A percentile compares a stretch with the other conserved stretches of the same genome.
These are phyloP conservation scores for Vicia sativa DNA, from an alignment of 306 rosid species.

Conservation along the genomic window DNA sequence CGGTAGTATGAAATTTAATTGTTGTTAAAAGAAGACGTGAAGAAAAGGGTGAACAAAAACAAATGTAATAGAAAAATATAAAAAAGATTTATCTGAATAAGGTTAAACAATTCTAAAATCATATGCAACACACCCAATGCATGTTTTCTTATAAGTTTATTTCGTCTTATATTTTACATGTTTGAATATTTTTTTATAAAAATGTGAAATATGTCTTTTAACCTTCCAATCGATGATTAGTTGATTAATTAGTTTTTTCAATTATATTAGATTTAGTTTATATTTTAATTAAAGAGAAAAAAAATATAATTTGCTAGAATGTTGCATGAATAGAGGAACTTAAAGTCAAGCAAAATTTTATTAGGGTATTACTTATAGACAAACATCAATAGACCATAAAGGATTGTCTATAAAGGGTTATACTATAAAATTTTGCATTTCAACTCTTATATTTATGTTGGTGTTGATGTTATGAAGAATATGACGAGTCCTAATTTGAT, in stretches of 20 bases:
- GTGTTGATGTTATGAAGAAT: no score
- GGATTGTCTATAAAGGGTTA: no score
- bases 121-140: conserved; percentile 28
- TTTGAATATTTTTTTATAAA: not conserved
- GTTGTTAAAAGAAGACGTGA: conserved; percentile 13
- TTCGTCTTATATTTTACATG: not conserved
- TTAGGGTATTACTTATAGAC: not conserved
- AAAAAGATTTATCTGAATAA: not conserved
- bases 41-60: conserved; percentile 30
- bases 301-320: not conserved
- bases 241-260: no score
- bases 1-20: conserved; percentile 45
- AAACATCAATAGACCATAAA: no score
- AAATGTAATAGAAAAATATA: not conserved
- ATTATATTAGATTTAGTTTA: no score
- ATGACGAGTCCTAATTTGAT: no score
- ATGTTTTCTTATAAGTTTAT: not conserved
- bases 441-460: no score
- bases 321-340: not conserved
- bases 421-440: not conserved
- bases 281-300: not conserved
- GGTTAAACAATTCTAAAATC: not conserved
- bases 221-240: no score
- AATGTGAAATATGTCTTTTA: no score
- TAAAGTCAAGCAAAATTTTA: not conserved